Percentiles rank a stretch among this genome's conserved stretches.
Evolutionary conservation across 495 filamentous ascomycete genomes (phyloP).

Genomic region (Aspergillus steynii): DNA sequence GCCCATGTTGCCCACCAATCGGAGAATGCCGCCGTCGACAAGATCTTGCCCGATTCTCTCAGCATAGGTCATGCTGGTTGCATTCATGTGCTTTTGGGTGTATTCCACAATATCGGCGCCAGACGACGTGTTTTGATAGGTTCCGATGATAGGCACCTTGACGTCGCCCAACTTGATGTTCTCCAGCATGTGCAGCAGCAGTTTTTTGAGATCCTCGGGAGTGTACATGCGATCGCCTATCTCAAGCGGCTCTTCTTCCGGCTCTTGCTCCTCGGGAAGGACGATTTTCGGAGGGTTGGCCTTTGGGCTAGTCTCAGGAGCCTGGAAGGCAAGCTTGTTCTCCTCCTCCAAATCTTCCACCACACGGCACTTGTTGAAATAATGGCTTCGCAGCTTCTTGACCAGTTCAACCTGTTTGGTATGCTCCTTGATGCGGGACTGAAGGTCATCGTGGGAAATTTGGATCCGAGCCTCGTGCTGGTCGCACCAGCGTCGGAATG

Average conservation of each 20-base stretch:
- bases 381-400: slow-evolving; percentile 88
- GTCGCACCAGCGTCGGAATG: slow-evolving; percentile 94
- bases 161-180: slow-evolving; percentile 83
- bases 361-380: slow-evolving; percentile 97
- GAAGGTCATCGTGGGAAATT: slow-evolving; percentile 91
- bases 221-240: slow-evolving; percentile 85
- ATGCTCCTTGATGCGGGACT: slow-evolving; percentile 83
- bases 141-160: slow-evolving; percentile 93
- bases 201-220: slow-evolving; percentile 85
- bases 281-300: slow-evolving; percentile 56
- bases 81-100: slow-evolving; percentile 82
- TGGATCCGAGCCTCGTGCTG: slow-evolving; percentile 88
- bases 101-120: slow-evolving; percentile 95
- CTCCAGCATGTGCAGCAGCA: slow-evolving; percentile 81
- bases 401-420: slow-evolving; percentile 88
- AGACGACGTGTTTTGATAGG: slow-evolving; percentile 87
- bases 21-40: slow-evolving; percentile 79
- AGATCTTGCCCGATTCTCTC: slow-evolving; percentile 95
- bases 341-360: slow-evolving; percentile 97
- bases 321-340: slow-evolving; percentile 96
- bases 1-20: slow-evolving; percentile 90
- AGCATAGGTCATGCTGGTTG: slow-evolving; percentile 79
- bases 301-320: slow-evolving; percentile 63
- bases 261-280: slow-evolving; percentile 55
- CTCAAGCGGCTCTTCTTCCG: slow-evolving; percentile 79